These are phyloP conservation scores for Venturia asperata DNA, from an alignment of 2,329 filamentous ascomycete genomes.

Conservation along the genomic window DNA sequence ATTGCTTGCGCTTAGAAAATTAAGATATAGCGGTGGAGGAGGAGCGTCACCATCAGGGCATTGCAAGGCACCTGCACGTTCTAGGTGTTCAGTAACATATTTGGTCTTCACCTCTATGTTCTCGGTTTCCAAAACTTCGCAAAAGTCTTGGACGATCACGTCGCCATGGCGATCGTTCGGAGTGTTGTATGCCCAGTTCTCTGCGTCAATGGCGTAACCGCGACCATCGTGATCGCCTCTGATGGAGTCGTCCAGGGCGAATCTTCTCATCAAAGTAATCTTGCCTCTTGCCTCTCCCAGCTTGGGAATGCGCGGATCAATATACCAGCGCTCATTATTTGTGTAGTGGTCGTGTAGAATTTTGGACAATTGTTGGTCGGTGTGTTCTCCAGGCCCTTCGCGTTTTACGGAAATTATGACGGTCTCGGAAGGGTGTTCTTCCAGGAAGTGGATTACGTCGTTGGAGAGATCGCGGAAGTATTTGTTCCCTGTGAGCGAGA, in stretches of 20 bases:
- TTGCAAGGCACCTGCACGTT: slow-evolving; percentile 49
- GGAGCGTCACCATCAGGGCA: slow-evolving; percentile 25
- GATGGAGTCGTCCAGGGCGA: slow-evolving; percentile 55
- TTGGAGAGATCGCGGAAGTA: slow-evolving; percentile 68
- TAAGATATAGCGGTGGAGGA: slow-evolving; percentile 67
- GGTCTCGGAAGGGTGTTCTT: slow-evolving; percentile 70
- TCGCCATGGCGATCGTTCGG: slow-evolving; percentile 65
- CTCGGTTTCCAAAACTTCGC: slow-evolving; percentile 68
- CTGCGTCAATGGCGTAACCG: slow-evolving; percentile 53
- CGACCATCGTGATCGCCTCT: slow-evolving; percentile 45
- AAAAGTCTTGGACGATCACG: slow-evolving; percentile 89
- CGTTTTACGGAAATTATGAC: slow-evolving; percentile 84
- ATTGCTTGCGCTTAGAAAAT: slow-evolving; percentile 85
- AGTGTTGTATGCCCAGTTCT: slow-evolving; percentile 81
- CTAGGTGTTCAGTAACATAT: slow-evolving; percentile 66
- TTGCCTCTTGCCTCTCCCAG: slow-evolving; percentile 75
- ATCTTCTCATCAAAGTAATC: slow-evolving; percentile 78
- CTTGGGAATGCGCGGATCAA: slow-evolving; percentile 64
- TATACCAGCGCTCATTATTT: slow-evolving; percentile 65
- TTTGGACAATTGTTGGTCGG: slow-evolving; percentile 68
- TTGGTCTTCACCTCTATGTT: slow-evolving; percentile 76
- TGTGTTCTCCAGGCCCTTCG: slow-evolving; percentile 75
- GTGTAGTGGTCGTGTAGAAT: slow-evolving; percentile 66
- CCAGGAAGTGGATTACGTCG: slow-evolving; percentile 67
- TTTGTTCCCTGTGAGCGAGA: slow-evolving; percentile 74